phyloP scores from a whole-genome alignment of 768 basidiomycete genomes.

The Holtermannia corniformis region DNA sequence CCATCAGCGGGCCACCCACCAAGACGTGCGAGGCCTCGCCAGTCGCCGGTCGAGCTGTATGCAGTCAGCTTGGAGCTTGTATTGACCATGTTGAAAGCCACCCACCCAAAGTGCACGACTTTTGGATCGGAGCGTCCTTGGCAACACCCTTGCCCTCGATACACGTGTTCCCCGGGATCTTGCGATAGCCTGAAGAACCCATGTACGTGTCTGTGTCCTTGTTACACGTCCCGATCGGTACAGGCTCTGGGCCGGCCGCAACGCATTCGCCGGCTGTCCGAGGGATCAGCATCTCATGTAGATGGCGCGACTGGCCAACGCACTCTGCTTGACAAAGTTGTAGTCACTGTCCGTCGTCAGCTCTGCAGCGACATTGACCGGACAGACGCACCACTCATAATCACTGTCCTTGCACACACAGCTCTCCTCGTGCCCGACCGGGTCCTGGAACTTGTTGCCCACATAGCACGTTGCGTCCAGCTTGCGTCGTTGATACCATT shows the following conservation, averaged over 20 bases:
- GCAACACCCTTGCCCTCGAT: constrained; percentile 49
- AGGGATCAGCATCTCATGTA: constrained; percentile 61
- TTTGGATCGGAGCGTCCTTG: constrained; percentile 61
- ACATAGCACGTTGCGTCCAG: constrained; percentile 76
- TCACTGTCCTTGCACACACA: constrained; percentile 80
- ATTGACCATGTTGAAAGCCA: background rate
- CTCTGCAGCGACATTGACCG: background rate
- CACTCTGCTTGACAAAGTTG: constrained; percentile 22
- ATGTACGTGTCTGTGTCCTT: constrained; percentile 55
- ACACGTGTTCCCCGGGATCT: constrained; percentile 89
- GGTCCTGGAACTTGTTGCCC: constrained; percentile 79
- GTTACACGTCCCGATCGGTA: constrained; percentile 57
- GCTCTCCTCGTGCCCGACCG: constrained; percentile 67
- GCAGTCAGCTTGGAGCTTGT: background rate
- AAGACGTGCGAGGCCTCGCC: constrained; percentile 68
- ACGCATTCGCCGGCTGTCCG: constrained; percentile 66
- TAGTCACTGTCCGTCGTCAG: constrained; percentile 18
- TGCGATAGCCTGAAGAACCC: constrained; percentile 85
- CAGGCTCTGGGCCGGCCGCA: constrained; percentile 75
- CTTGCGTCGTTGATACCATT: constrained; percentile 88
- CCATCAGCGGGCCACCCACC: constrained; percentile 45
- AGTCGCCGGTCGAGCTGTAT: constrained; percentile 63
- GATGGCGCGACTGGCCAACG: background rate
- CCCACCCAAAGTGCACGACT: constrained; percentile 68
- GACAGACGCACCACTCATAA: constrained; percentile 69